phyloP scores from a whole-genome alignment of 768 basidiomycete species.

The Leucosporidium creatinivorum region DNA sequence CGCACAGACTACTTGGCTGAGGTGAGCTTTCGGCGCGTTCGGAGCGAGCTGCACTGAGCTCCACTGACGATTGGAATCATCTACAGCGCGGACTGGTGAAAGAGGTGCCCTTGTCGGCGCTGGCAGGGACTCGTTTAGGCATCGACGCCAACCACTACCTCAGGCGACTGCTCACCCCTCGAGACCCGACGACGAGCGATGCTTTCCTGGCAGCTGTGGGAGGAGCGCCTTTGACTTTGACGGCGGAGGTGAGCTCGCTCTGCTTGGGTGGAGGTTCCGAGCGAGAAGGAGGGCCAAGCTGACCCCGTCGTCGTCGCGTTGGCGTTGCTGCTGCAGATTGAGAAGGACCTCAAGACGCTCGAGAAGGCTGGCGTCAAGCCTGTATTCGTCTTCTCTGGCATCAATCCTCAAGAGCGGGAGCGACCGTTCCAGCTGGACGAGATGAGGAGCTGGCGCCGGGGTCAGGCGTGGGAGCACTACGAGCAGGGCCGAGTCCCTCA shows the following conservation, averaged over 20 bases:
- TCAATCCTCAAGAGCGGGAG: slow-evolving; percentile 57
- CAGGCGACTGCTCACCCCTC: slow-evolving; percentile 56
- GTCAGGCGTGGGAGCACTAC: slow-evolving; percentile 82
- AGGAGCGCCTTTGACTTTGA: slow-evolving; percentile 82
- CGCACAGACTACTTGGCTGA: slow-evolving; percentile 27
- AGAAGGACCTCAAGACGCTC: slow-evolving; percentile 79
- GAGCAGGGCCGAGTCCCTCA: slow-evolving; percentile 85
- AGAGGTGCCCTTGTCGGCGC: slow-evolving; percentile 66
- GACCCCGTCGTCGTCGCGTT: not conserved
- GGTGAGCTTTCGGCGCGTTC: not conserved
- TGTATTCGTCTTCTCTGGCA: slow-evolving; percentile 93
- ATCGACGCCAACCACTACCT: slow-evolving; percentile 94
- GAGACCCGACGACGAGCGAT: slow-evolving; percentile 70
- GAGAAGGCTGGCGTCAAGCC: slow-evolving; percentile 92
- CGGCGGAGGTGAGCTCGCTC: slow-evolving; percentile 36
- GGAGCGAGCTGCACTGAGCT: too few species aligned
- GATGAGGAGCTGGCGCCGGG: slow-evolving; percentile 44
- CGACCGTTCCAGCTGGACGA: slow-evolving; percentile 36
- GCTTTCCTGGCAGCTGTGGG: slow-evolving; percentile 90
- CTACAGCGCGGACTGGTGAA: slow-evolving; percentile 70
- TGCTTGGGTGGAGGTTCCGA: not conserved
- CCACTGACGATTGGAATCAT: not conserved
- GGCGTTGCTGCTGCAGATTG: slow-evolving; percentile 53
- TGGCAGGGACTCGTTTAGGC: slow-evolving; percentile 87
- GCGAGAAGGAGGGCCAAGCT: not conserved